A percentile compares a stretch with the other conserved stretches of the same genome.
phyloP scores from a whole-genome alignment of 208 protist genomes.

The Kentomonas sorsogonicus region DNA sequence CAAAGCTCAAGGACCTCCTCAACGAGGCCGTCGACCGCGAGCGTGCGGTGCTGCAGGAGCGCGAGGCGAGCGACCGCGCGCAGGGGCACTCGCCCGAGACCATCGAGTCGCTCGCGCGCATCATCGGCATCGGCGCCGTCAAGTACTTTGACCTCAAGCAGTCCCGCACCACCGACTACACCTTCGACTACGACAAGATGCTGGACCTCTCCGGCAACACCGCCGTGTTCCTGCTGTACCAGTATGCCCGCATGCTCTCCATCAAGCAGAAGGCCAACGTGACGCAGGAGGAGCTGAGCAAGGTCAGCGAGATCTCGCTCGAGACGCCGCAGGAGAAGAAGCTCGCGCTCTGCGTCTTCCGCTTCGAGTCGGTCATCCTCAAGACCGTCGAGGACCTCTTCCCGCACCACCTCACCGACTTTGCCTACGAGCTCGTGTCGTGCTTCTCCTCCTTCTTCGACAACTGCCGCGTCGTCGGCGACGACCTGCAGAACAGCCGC shows the following conservation, averaged over 20 bases:
- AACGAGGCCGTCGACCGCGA: constrained; percentile 91
- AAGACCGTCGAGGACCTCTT: constrained; percentile 89
- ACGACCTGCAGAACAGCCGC: constrained; percentile 76
- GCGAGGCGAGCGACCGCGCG: constrained; percentile 63
- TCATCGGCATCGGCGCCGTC: constrained; percentile 93
- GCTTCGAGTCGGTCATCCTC: constrained; percentile 85
- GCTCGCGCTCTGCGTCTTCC: constrained; percentile 77
- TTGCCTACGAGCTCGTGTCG: constrained; percentile 91
- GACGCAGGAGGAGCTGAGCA: constrained; percentile 44
- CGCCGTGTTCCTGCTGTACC: constrained; percentile 96
- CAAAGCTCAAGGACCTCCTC: constrained; percentile 94
- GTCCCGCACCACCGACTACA: constrained; percentile 92
- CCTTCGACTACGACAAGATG: constrained; percentile 96
- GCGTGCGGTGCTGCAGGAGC: constrained; percentile 73
- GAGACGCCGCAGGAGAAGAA: constrained; percentile 79
- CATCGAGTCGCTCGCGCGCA: constrained; percentile 73
- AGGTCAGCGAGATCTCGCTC: constrained; percentile 57
- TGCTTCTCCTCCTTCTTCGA: constrained; percentile 96
- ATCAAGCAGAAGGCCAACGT: constrained; percentile 90
- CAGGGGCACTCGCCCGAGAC: constrained; percentile 83
- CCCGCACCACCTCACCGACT: constrained; percentile 94
- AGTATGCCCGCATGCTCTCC: constrained; percentile 94
- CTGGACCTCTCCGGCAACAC: constrained; percentile 95
- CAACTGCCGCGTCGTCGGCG: constrained; percentile 85
- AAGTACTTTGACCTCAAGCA: constrained; percentile 98